Base-by-base conservation (phyloP, 1,284 basidiomycete genomes). In the Ceratobasidium sp. region DNA sequence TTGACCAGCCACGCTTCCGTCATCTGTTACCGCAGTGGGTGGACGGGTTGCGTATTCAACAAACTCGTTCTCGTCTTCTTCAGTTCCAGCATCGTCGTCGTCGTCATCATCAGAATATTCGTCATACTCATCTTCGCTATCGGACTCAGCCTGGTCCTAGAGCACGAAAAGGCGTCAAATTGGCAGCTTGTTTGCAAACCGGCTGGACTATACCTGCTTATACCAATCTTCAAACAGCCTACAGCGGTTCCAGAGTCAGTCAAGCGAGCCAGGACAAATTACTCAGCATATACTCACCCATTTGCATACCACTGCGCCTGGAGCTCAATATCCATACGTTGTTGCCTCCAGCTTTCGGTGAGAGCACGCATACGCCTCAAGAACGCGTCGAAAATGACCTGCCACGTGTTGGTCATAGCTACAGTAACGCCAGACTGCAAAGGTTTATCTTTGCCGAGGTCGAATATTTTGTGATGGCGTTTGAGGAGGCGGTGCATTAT, bases 41-140 rank as follows among this genome's bases (percentile, higher is more conserved):
- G 63, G 63, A 26, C 63, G 63, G 38, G 63, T 67, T n/a, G 63
- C 63, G 16, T 67, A 67, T 67, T 67, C 63, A 26, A 67, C 63
- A 43, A 67, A 49, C 32, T 67, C 63, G 38, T 55, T 43, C 35
- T 67, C 63, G 28, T 67, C 63, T 23, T 43, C 47, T 23, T 67
- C 49, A 11, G 63, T 67, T 9, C 49, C 49, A 14, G 18, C 32
- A 38, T 59, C 63, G 32, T 67, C 46, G 30, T 61, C 58, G 23
- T 67, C 21, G 21, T 67, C 49, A 26, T 21, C 52, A 55, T 11
- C n/a, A 41, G 43, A 41, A 6, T 50, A 46, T 23, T 67, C 63
- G 21, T 55, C 50, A 21, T 67, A 67, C 38, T 52, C 63, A 32
- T 67, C 63, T 41, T 52, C 49, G 23, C 8, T 23, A 13, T 67